phyloP scores from a whole-genome alignment of 768 basidiomycete species.

The Auricularia heimuer region DNA sequence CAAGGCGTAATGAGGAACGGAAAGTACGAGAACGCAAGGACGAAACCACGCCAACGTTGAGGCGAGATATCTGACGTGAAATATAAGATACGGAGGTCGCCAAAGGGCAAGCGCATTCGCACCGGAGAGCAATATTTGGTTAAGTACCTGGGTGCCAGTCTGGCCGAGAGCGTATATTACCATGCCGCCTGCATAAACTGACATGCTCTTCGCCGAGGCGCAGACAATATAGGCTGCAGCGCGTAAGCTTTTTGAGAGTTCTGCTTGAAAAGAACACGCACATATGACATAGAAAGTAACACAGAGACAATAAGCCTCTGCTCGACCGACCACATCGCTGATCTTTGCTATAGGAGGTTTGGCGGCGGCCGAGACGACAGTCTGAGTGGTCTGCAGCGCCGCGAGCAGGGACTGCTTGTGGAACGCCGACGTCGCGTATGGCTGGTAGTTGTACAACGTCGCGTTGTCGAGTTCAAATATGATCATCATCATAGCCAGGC shows the following conservation, averaged over 20 bases:
- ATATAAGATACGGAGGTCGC: background rate
- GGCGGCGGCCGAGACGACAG: background rate
- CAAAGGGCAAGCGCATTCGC: background rate
- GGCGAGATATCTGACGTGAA: background rate
- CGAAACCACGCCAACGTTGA: background rate
- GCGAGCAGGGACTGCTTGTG: background rate
- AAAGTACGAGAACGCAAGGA: background rate
- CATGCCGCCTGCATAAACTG: background rate
- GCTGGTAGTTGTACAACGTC: background rate
- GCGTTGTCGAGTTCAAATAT: background rate
- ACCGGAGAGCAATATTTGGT: background rate
- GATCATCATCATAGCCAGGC: background rate
- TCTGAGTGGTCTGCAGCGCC: background rate
- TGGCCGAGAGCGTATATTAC: background rate
- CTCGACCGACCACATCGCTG: background rate
- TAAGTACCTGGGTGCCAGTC: background rate
- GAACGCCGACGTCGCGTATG: background rate
- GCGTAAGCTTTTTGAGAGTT: background rate
- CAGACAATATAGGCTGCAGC: background rate
- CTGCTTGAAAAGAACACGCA: background rate
- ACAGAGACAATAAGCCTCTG: background rate
- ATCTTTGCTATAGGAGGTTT: background rate
- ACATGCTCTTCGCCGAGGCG: background rate
- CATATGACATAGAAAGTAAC: background rate
- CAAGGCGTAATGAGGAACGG: background rate